Base-by-base conservation (phyloP, 1,139 yeast species). In the Starmera stellimalicola region DNA sequence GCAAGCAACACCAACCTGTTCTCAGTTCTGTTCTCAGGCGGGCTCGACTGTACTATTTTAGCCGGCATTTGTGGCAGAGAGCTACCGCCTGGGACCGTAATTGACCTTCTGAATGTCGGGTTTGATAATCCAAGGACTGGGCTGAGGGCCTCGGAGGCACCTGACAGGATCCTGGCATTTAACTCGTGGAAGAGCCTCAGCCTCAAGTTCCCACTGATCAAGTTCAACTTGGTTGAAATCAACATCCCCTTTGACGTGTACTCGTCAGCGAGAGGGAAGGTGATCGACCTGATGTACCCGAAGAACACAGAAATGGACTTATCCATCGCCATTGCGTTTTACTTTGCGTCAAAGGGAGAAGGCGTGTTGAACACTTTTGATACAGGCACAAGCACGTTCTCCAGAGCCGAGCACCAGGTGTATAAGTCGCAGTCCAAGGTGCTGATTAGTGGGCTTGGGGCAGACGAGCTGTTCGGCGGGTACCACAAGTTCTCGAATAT, bases 401-500 rank as follows among this genome's bases (percentile, higher is more conserved):
- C 12, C 12, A 22, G 25, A 6, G 7, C 6, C 12, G 23, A 11
- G 8, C 30, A 18, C 8, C 25, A 36, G 5, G 34, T 47, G 3
- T 77, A 73, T 44, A 44, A 51, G 4, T 71, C 88, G 12, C 52
- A 57, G 7, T 72, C 85, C 9, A 73, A 76, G 43, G 95, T 88
- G 0, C 57, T 88, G 9, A 63, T 93, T 28, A 83, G 95, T 38
- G 98, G 99, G 0, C 64, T 91, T n/a, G 99, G 99, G 1, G 98
- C 98, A 0, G 99, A 91, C 57, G 98, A 91, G 56, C 60, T 75
- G 19, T 87, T 82, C 62, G 99, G 94, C 0, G 99, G 99, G 0
- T 91, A 91, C 54, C 82, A 62, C 38, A 62, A 61, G 32, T 47
- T 62, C 22, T 50, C 54, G 14, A 59, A 59, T 32, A 22, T 22